A percentile compares a stretch with the other conserved stretches of the same genome.
Conservation (phyloP, 2,329 filamentous ascomycete species). For the Botrytis deweyae region DNA sequence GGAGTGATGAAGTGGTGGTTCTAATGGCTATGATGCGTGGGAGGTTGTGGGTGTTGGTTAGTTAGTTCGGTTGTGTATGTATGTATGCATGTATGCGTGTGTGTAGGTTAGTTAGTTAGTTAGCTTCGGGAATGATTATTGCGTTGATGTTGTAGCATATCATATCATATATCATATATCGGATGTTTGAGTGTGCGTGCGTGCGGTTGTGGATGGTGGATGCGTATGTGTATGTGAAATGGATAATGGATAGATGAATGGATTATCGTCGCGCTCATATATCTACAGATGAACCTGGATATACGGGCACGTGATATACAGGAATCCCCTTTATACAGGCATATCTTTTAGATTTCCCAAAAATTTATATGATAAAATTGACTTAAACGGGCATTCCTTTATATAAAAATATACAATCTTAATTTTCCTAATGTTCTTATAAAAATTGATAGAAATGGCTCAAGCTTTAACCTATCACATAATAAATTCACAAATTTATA, state of each 20-base stretch:
- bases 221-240: background rate
- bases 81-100: background rate
- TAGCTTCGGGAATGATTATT: background rate
- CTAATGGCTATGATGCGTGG: background rate
- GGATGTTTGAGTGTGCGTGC: background rate
- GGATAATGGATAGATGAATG: no score
- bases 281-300: no score
- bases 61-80: background rate
- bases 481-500: no score
- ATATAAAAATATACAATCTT: no score
- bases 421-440: no score
- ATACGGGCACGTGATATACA: no score
- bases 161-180: no score
- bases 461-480: no score
- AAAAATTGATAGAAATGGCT: rapidly evolving
- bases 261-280: background rate
- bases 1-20: background rate
- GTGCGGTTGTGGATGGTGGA: background rate
- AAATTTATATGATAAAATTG: no score
- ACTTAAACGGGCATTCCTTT: no score
- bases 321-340: no score
- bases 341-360: no score
- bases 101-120: background rate
- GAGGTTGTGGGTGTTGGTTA: background rate
- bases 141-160: background rate